A percentile compares a stretch with the other conserved stretches of the same genome.
These are phyloP conservation scores for Nicotiana attenuata DNA, from an alignment of 257 asterid species.

Conservation along the genomic window DNA sequence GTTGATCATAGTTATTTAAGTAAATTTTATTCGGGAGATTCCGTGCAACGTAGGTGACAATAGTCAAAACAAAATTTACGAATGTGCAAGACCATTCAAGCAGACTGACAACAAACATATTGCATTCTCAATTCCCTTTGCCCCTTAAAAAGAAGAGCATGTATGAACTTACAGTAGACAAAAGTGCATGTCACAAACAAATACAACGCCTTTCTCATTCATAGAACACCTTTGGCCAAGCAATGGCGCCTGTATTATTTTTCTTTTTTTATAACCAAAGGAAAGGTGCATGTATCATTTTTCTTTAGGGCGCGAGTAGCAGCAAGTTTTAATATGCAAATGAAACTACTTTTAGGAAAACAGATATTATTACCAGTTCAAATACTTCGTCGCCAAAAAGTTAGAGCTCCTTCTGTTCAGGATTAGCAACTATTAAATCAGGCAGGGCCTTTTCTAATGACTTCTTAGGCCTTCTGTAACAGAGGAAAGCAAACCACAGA, in stretches of 20 bases:
- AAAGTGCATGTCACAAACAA: background rate
- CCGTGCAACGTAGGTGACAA: background rate
- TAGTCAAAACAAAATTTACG: too few species aligned
- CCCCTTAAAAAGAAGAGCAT: background rate
- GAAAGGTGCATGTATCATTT: background rate
- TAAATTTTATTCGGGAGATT: background rate
- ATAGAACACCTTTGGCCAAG: background rate
- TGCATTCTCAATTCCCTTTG: background rate
- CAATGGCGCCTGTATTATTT: background rate
- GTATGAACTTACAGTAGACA: background rate
- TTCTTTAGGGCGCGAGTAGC: background rate
- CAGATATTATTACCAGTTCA: constrained; percentile 5
- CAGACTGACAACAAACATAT: background rate
- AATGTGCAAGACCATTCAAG: background rate
- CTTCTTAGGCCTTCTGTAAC: constrained; percentile 51
- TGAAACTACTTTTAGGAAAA: background rate
- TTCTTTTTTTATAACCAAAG: background rate
- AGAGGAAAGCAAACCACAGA: constrained; percentile 62
- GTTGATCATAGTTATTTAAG: background rate
- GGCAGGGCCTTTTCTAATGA: constrained; percentile 23
- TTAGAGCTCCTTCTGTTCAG: constrained; percentile 22
- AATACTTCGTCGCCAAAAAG: background rate
- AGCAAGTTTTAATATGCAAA: background rate
- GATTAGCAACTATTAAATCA: constrained; percentile 18
- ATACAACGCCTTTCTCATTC: background rate